A percentile compares a stretch with the other conserved stretches of the same genome.
These are phyloP conservation scores for Raddia guianensis DNA, from an alignment of 176 grass and related monocot genomes.

Conservation along the genomic window DNA sequence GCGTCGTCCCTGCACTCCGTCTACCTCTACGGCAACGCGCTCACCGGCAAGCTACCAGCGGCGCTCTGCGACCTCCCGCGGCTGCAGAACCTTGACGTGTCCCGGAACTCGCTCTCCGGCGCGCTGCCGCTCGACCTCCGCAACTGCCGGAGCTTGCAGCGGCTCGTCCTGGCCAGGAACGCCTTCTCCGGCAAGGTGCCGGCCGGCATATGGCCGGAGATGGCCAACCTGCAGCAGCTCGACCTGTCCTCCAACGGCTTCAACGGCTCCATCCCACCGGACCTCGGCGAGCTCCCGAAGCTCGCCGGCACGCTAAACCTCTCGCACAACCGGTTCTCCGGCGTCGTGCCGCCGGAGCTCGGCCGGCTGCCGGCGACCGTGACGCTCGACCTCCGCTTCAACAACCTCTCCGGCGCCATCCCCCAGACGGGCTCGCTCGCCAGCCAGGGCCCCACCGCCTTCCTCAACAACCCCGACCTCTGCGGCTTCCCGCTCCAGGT, in stretches of 20 bases:
- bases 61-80: slow-evolving; percentile 66
- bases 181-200: slow-evolving; percentile 64
- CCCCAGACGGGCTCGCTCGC: slow-evolving; percentile 75
- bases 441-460: slow-evolving; percentile 82
- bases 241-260: slow-evolving; percentile 85
- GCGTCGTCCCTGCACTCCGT: slow-evolving; percentile 87
- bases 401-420: slow-evolving; percentile 93
- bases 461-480: slow-evolving; percentile 77
- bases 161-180: slow-evolving; percentile 62
- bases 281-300: slow-evolving; percentile 65
- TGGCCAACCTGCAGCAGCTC: slow-evolving; percentile 61
- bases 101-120: slow-evolving; percentile 66
- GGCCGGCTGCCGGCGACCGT: slow-evolving; percentile 76
- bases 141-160: slow-evolving; percentile 64
- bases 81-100: slow-evolving; percentile 86
- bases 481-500: slow-evolving; percentile 95
- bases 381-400: slow-evolving; percentile 86
- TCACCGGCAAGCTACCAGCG: slow-evolving; percentile 60
- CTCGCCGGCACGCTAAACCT: slow-evolving; percentile 74
- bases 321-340: slow-evolving; percentile 74
- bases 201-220: slow-evolving; percentile 68
- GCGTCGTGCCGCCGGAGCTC: slow-evolving; percentile 64
- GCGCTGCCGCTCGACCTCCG: slow-evolving; percentile 58
- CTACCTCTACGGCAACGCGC: slow-evolving; percentile 74
- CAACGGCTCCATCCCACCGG: slow-evolving; percentile 69